Conservation (phyloP, 345 rosid genomes). For the Camelina neglecta region DNA sequence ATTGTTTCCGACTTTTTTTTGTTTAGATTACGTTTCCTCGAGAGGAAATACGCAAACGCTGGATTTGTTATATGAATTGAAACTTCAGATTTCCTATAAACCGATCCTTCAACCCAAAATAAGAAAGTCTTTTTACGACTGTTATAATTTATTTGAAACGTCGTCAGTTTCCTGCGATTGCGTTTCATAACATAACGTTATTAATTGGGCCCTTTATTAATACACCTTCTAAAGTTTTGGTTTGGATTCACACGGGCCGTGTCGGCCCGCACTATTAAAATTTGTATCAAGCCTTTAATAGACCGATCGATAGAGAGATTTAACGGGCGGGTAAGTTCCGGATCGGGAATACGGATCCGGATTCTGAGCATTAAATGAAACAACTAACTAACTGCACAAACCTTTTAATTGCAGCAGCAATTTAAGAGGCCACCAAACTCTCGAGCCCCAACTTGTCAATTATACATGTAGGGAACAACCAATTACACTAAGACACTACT, state of each 20-base stretch:
- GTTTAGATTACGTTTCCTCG: constrained; percentile 9
- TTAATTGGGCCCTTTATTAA: background rate
- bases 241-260: background rate
- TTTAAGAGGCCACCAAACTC: constrained; percentile 34
- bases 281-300: background rate
- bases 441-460: constrained; percentile 15
- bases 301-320: background rate
- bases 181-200: background rate
- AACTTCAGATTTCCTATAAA: background rate
- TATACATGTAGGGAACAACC: background rate
- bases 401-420: background rate
- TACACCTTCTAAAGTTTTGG: background rate
- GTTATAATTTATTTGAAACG: too few relatives aligned
- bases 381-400: constrained; percentile 12
- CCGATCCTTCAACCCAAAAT: background rate
- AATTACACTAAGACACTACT: background rate
- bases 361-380: constrained; percentile 9
- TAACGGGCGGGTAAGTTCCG: background rate
- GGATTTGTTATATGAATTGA: background rate
- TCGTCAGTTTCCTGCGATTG: background rate
- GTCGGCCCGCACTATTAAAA: background rate
- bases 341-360: background rate
- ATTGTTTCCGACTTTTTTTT: background rate
- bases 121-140: background rate
- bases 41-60: background rate